Conservation (phyloP, 257 asterid genomes). For the Nicotiana undulata region DNA sequence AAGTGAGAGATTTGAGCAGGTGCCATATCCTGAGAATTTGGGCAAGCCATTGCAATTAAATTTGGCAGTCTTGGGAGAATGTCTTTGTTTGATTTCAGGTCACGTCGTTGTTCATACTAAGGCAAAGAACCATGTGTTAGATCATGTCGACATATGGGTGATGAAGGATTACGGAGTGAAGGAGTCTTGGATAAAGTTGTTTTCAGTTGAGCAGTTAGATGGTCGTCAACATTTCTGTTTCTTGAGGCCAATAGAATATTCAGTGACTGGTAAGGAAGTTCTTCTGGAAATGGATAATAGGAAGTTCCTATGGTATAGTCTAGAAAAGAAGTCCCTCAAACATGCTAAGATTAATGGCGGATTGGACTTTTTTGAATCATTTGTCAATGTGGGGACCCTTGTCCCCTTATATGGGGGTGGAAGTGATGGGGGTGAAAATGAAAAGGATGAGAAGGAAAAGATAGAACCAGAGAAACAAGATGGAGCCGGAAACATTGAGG, state of each 20-base stretch:
- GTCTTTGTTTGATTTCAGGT: slow-evolving; percentile 29
- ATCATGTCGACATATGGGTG: slow-evolving; percentile 42
- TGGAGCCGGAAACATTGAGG: neutral
- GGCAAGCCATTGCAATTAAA: slow-evolving; percentile 11
- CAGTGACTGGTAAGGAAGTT: slow-evolving; percentile 27
- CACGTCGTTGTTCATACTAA: neutral
- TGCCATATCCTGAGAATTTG: slow-evolving; percentile 19
- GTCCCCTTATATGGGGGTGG: slow-evolving; percentile 17
- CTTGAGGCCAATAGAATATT: slow-evolving; percentile 30
- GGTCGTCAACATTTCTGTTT: neutral
- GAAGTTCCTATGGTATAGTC: slow-evolving; percentile 30
- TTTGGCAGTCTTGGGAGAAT: slow-evolving; percentile 38
- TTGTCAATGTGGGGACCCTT: slow-evolving; percentile 28
- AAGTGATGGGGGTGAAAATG: neutral
- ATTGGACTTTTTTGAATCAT: slow-evolving; percentile 22
- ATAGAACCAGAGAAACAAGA: neutral
- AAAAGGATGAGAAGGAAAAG: slow-evolving; percentile 3
- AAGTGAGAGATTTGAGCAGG: slow-evolving; percentile 31
- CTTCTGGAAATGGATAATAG: slow-evolving; percentile 26
- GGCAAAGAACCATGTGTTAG: neutral
- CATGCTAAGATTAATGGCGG: slow-evolving; percentile 14
- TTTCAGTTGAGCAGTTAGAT: slow-evolving; percentile 31
- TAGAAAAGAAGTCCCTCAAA: slow-evolving; percentile 12
- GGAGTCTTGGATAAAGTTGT: slow-evolving; percentile 54
- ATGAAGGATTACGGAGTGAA: slow-evolving; percentile 52